These are phyloP conservation scores for Priceomyces haplophilus DNA, from an alignment of 805 yeast species.

Conservation along the genomic window DNA sequence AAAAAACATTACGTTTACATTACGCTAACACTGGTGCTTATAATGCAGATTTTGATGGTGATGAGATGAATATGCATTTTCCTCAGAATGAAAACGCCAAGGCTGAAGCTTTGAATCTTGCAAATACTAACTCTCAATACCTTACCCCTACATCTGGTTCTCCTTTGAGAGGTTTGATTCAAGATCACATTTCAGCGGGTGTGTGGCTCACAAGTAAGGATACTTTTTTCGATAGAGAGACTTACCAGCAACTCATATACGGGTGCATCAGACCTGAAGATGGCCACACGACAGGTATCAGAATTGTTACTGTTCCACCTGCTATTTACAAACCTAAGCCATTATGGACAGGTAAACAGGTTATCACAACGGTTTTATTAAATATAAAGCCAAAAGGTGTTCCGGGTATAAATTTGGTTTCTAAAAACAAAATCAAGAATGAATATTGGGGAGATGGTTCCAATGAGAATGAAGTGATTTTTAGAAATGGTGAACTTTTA, in stretches of 20 bases:
- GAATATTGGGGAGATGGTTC: constrained; percentile 93
- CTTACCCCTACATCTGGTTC: constrained; percentile 98
- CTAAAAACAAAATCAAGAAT: constrained; percentile 86
- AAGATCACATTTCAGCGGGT: constrained; percentile 98
- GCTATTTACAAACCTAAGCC: constrained; percentile 82
- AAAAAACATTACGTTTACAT: constrained; percentile 92
- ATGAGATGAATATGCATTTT: constrained; percentile 99
- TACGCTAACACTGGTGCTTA: constrained; percentile 99
- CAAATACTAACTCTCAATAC: constrained; percentile 96
- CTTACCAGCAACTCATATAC: constrained; percentile 89
- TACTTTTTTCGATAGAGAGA: constrained; percentile 82
- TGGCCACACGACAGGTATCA: constrained; percentile 76
- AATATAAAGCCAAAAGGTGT: constrained; percentile 83
- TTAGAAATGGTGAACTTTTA: constrained; percentile 81
- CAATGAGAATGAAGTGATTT: constrained; percentile 78
- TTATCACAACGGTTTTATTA: constrained; percentile 84
- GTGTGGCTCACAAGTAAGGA: constrained; percentile 97
- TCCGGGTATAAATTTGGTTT: constrained; percentile 85
- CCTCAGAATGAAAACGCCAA: constrained; percentile 97
- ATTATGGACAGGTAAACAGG: constrained; percentile 97
- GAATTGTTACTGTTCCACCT: constrained; percentile 82
- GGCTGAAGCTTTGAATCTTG: constrained; percentile 92
- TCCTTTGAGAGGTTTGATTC: constrained; percentile 97
- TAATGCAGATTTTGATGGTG: constrained; percentile 99
- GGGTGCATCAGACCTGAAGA: constrained; percentile 97